Evolutionary conservation across 1,284 basidiomycete species (phyloP).

Genomic region (Erythrobasidium hasegawianum): DNA sequence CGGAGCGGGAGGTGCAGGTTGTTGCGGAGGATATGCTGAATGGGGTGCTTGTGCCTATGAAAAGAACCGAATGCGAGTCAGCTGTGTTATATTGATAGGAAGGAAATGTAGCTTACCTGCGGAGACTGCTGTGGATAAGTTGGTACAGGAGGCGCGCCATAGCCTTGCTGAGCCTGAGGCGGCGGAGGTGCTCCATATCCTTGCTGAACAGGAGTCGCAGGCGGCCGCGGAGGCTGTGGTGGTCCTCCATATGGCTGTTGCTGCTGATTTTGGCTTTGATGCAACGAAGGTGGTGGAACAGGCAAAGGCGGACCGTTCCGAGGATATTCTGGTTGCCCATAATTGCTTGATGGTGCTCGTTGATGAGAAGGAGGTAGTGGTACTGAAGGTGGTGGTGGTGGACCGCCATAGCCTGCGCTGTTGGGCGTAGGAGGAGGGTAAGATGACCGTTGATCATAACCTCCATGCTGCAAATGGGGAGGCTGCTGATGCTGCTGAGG

Average conservation of each 20-base stretch:
- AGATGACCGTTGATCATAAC: constrained; percentile 18
- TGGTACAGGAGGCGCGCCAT: background rate
- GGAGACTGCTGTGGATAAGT: background rate
- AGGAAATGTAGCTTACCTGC: background rate
- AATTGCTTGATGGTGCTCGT: background rate
- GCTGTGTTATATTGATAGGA: too few relatives aligned
- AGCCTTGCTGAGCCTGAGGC: background rate
- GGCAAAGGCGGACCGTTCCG: constrained; percentile 6
- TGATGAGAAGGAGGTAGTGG: constrained; percentile 1
- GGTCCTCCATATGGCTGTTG: background rate
- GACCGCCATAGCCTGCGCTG: constrained; percentile 1
- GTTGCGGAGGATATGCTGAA: background rate
- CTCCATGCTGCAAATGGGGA: constrained; percentile 46
- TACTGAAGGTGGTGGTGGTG: constrained; percentile 9
- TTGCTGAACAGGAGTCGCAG: background rate
- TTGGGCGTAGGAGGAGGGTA: constrained; percentile 8
- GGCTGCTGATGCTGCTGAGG: constrained; percentile 49
- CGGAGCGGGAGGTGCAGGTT: background rate
- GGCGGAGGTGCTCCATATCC: background rate
- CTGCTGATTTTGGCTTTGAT: background rate
- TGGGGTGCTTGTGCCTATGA: background rate
- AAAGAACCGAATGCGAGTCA: too few relatives aligned
- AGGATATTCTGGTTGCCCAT: too few relatives aligned
- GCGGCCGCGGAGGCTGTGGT: constrained; percentile 2
- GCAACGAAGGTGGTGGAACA: background rate